These are phyloP conservation scores for Colletotrichum salicis DNA, from an alignment of 2,329 filamentous ascomycete genomes.

Conservation along the genomic window DNA sequence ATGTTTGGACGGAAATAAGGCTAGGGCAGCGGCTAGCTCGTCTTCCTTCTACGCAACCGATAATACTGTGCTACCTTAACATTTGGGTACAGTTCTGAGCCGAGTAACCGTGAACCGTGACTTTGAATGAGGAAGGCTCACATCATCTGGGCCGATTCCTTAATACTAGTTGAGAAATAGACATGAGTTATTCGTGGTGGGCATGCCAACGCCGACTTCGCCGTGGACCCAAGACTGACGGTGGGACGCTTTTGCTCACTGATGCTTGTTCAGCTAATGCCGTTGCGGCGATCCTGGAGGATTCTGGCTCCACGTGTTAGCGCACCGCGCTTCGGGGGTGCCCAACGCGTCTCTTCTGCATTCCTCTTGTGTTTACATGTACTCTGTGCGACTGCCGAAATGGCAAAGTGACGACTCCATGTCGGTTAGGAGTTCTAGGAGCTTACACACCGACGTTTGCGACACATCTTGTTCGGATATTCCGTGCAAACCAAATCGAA, in stretches of 20 bases:
- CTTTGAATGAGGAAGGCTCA: neutral
- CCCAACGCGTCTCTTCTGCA: conserved; percentile 2
- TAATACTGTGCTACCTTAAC: neutral
- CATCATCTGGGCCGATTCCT: neutral
- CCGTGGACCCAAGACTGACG: neutral
- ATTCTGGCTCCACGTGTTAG: conserved; percentile 10
- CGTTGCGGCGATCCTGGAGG: conserved; percentile 7
- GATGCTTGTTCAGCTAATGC: neutral
- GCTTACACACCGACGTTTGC: neutral
- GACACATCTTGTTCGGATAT: neutral
- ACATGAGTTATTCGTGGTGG: no score
- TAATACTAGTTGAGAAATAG: no score
- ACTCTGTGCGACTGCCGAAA: neutral
- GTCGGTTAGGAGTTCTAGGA: no score
- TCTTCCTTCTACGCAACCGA: neutral
- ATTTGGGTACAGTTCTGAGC: neutral
- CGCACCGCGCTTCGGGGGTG: neutral
- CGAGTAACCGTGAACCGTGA: neutral
- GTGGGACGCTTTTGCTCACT: neutral
- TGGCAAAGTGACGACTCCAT: neutral
- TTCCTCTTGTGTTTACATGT: neutral
- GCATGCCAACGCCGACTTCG: neutral
- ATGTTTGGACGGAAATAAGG: neutral
- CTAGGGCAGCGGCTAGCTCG: neutral
- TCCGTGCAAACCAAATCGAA: neutral